A percentile compares a stretch with the other conserved stretches of the same genome.
Conservation (phyloP, 73 alveolate genomes). For the Blepharisma japonicum region DNA sequence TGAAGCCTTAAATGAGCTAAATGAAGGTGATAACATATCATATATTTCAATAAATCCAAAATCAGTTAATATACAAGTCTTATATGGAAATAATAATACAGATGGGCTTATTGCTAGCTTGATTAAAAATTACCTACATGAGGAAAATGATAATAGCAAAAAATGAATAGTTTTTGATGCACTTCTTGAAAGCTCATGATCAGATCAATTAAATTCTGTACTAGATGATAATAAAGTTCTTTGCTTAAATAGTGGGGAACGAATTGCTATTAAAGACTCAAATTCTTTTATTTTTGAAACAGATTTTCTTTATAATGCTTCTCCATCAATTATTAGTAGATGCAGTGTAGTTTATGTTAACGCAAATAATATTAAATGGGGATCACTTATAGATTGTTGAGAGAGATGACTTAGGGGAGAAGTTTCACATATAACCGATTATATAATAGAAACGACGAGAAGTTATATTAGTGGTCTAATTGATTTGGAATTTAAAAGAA, state of each 20-base stretch:
- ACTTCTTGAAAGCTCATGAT: slow-evolving; percentile 85
- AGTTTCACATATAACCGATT: slow-evolving; percentile 51
- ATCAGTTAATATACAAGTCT: slow-evolving; percentile 92
- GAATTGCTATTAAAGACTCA: slow-evolving; percentile 73
- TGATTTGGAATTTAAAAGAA: slow-evolving; percentile 43
- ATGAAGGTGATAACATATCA: slow-evolving; percentile 73
- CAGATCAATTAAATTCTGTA: slow-evolving; percentile 83
- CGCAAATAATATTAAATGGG: slow-evolving; percentile 85
- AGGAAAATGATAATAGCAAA: slow-evolving; percentile 66
- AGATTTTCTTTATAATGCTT: slow-evolving; percentile 94
- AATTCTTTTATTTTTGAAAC: slow-evolving; percentile 94
- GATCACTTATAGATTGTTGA: slow-evolving; percentile 87
- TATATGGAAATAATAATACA: slow-evolving; percentile 94
- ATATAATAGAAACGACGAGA: slow-evolving; percentile 40
- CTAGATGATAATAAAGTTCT: slow-evolving; percentile 98
- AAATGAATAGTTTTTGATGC: slow-evolving; percentile 86
- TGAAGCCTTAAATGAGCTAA: slow-evolving; percentile 32
- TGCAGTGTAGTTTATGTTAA: slow-evolving; percentile 97
- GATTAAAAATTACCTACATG: slow-evolving; percentile 88
- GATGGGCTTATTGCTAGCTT: slow-evolving; percentile 91
- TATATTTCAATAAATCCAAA: slow-evolving; percentile 92
- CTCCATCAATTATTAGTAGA: slow-evolving; percentile 99
- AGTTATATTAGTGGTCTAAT: not conserved
- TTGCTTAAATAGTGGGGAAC: slow-evolving; percentile 88
- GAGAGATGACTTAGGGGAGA: slow-evolving; percentile 77